A percentile compares a stretch with the other conserved stretches of the same genome.
phyloP scores from a whole-genome alignment of 495 filamentous ascomycete species.

The Talaromyces thailandensis region DNA sequence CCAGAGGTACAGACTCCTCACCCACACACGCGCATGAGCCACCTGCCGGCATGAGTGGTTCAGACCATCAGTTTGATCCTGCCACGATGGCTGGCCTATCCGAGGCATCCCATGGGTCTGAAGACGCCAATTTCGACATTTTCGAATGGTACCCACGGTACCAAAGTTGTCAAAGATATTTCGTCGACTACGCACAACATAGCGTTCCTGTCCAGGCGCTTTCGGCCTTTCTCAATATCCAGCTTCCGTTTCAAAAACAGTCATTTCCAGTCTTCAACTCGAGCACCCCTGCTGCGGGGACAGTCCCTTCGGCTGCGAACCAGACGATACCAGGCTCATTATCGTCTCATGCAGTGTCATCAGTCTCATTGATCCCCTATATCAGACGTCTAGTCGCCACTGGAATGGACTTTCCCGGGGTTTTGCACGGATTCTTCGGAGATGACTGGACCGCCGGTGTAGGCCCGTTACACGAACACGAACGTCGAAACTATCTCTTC shows the following conservation, averaged over 20 bases:
- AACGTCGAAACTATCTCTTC: constrained; percentile 90
- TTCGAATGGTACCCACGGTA: constrained; percentile 92
- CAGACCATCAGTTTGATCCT: constrained; percentile 28
- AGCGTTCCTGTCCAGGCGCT: constrained; percentile 74
- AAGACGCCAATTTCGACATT: constrained; percentile 55
- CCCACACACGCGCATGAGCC: neutral
- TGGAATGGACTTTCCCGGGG: constrained; percentile 74
- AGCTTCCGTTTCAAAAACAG: constrained; percentile 40
- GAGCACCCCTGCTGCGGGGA: constrained; percentile 12
- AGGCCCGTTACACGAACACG: constrained; percentile 75
- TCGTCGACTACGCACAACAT: constrained; percentile 88
- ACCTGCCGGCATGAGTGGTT: constrained; percentile 20
- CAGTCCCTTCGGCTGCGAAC: constrained; percentile 1
- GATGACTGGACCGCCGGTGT: constrained; percentile 79
- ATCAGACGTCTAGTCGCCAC: constrained; percentile 85
- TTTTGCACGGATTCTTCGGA: constrained; percentile 91
- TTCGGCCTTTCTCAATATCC: constrained; percentile 85
- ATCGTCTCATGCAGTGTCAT: constrained; percentile 20
- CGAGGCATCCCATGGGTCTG: constrained; percentile 24
- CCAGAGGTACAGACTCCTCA: neutral
- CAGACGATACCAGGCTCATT: constrained; percentile 9
- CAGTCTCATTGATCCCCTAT: constrained; percentile 76
- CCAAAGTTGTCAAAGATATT: constrained; percentile 86
- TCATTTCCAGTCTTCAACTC: constrained; percentile 28
- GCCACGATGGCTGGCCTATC: constrained; percentile 30